Base-by-base conservation (phyloP, 1,139 yeast species). In the Protomyces macrosporus region DNA sequence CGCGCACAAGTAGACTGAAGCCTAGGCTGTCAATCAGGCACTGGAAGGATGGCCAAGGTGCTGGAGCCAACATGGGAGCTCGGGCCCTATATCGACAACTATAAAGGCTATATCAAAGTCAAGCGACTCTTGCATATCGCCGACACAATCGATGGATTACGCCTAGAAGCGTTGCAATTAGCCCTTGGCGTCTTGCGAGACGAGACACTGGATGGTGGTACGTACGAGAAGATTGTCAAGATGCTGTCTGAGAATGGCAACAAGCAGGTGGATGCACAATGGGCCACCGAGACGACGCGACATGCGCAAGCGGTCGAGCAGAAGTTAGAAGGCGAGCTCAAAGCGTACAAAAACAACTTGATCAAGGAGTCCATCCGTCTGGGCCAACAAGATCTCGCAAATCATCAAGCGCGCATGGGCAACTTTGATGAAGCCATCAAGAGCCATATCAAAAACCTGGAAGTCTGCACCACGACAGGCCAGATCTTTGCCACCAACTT, bases 341-440 rank as follows among this genome's bases (percentile, higher is more conserved):
- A 68, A 61, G 61, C 67, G 12, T 68, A 68, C 55, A 67, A 66
- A 39, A 68, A 67, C 60, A 68, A 67, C 37, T 45, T 68, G 61
- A 67, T 68, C 51, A 68, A 68, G 59, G 70, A 68, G 59, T 65
- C 68, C 52, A 68, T 68, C 42, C 65, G 70, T n/a, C 67, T 68
- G 65, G 70, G 69, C 7, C 59, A 68, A 33, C 65, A 65, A 6
- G 69, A 68, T 40, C 66, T 68, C 4, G 70, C 68, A 1, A 65
- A 67, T 53, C 67, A 65, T 39, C 62, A 65, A 45, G 57, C 60
- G 32, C 36, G 52, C 4, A 62, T 62, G 33, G 70, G 70, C 5
- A 68, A 68, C 33, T 50, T 68, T 30, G 30, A 62, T 6, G 50
- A 52, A 12, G 69, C 70, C n/a, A 53, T 64, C 34, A 62, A 65